Percentiles rank a stretch among this genome's conserved stretches.
These are phyloP conservation scores for Toxicodendron radicans DNA, from an alignment of 345 rosid genomes.

Conservation along the genomic window DNA sequence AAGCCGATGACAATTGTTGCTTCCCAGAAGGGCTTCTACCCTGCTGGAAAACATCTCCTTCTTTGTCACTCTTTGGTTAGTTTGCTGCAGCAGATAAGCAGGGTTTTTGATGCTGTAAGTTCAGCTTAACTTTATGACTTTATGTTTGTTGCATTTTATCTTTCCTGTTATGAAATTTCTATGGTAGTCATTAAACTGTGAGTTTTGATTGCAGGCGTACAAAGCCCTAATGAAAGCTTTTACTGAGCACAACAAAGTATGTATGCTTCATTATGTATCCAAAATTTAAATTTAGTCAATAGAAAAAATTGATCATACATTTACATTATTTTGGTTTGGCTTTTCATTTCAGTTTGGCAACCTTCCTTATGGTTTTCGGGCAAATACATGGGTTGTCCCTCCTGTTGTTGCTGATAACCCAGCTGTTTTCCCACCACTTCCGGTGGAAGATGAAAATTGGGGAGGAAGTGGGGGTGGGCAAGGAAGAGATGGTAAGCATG, in stretches of 20 bases:
- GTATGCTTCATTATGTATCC: neutral
- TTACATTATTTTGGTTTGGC: neutral
- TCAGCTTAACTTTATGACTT: neutral
- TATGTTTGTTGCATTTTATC: neutral
- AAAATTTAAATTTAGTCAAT: neutral
- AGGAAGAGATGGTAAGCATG: conserved; percentile 70
- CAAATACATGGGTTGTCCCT: conserved; percentile 94
- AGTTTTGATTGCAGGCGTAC: conserved; percentile 69
- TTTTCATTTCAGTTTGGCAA: conserved; percentile 75
- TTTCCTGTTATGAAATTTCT: neutral
- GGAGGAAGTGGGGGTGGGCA: conserved; percentile 91
- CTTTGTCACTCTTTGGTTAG: conserved; percentile 73
- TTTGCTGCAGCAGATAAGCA: conserved; percentile 81
- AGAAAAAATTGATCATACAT: conserved; percentile 5
- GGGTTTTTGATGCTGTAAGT: conserved; percentile 78
- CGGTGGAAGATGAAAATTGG: conserved; percentile 90
- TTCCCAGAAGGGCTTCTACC: conserved; percentile 72
- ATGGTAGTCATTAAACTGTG: neutral
- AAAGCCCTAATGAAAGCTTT: conserved; percentile 88
- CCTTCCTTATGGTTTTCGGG: conserved; percentile 92
- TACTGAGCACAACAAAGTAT: conserved; percentile 86
- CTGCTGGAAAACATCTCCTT: conserved; percentile 72
- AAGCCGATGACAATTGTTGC: conserved; percentile 76
- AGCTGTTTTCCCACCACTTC: conserved; percentile 64
- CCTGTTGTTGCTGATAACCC: conserved; percentile 82